phyloP scores from a whole-genome alignment of 2,329 filamentous ascomycete species.

The Fusarium ramigenum region DNA sequence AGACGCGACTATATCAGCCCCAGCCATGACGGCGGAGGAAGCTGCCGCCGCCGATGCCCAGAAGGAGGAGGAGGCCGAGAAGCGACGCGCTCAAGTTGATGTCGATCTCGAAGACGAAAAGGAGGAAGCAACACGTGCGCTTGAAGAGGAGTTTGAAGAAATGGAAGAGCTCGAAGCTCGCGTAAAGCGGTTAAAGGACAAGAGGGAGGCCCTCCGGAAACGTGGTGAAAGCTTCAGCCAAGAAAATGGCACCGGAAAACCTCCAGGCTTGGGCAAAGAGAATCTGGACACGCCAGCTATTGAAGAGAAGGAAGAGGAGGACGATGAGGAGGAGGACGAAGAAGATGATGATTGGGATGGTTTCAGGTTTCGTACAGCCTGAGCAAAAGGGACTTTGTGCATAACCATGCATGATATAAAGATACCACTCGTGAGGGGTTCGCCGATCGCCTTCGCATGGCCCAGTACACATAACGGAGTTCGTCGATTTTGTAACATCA shows the following conservation, averaged over 20 bases:
- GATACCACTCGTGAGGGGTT: not conserved
- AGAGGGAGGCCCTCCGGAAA: slow-evolving; percentile 71
- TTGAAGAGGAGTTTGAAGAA: slow-evolving; percentile 83
- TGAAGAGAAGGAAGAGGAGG: slow-evolving; percentile 56
- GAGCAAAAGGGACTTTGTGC: not conserved
- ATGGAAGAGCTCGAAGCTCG: slow-evolving; percentile 83
- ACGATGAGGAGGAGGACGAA: slow-evolving; percentile 62
- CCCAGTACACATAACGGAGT: slow-evolving; percentile 1
- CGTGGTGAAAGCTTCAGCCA: slow-evolving; percentile 44
- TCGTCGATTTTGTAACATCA: slow-evolving; percentile 36
- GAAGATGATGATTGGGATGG: slow-evolving; percentile 66
- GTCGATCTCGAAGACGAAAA: slow-evolving; percentile 70
- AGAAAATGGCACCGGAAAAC: slow-evolving; percentile 39
- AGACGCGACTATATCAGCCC: slow-evolving; percentile 73
- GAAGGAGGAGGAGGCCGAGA: slow-evolving; percentile 60
- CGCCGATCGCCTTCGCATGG: not conserved
- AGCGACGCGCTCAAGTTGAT: slow-evolving; percentile 65
- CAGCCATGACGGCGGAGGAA: slow-evolving; percentile 72
- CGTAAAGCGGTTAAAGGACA: slow-evolving; percentile 74
- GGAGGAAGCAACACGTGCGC: slow-evolving; percentile 77
- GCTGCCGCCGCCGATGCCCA: slow-evolving; percentile 63
- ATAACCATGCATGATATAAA: not conserved
- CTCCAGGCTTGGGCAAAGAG: slow-evolving; percentile 40
- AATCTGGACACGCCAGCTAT: slow-evolving; percentile 43
- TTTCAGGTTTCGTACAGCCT: slow-evolving; percentile 58